Base-by-base conservation (phyloP, 441 rosid genomes). In the Adansonia rubrostipa region DNA sequence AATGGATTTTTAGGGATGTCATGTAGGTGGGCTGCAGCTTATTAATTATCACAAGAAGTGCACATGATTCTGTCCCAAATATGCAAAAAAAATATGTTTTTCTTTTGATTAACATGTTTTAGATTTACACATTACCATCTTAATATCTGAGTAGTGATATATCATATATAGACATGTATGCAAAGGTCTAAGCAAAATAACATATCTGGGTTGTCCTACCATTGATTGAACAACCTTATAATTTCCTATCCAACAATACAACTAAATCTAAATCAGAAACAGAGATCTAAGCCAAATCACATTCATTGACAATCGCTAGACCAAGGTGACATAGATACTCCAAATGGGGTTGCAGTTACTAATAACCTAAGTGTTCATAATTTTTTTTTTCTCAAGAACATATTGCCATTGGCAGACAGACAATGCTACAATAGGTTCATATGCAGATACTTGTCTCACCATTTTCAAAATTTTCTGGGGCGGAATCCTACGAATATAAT, bases 251-350 rank as follows among this genome's bases (percentile, higher is more conserved):
- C 63, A 19, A 73, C 11, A 17, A 56, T 60, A 62, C 11, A 44
- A 73, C 40, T 40, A 73, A 19, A 9, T 42, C 19, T 63, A 14
- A 19, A 63, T 63, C 47, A 63, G 76, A 54, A n/a, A n/a, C 14
- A 72, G 45, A 72, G 15, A 72, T 2, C 33, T 44, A n/a, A 17
- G 51, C 19, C 3, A 42, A 17, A 11, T 20, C 17, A 57, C 24
- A 13, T 68, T 42, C 54, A 73, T 33, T n/a, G 50, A 36, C 28
- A n/a, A 33, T 15, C 0, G 5, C 40, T 71, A 40, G 22, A 10
- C 19, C 20, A 7, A 57, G 62, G 10, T 19, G 2, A 6, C 28
- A 58, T 19, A 58, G 64, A 60, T 3, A 60, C 15, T 20, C 54
- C 4, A 20, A n/a, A 5, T 44, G n/a, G 15, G 24, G 17, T 45